A percentile compares a stretch with the other conserved stretches of the same genome.
These are phyloP conservation scores for Cladosporium cucumerinum DNA, from an alignment of 2,329 filamentous ascomycete genomes.

Conservation along the genomic window DNA sequence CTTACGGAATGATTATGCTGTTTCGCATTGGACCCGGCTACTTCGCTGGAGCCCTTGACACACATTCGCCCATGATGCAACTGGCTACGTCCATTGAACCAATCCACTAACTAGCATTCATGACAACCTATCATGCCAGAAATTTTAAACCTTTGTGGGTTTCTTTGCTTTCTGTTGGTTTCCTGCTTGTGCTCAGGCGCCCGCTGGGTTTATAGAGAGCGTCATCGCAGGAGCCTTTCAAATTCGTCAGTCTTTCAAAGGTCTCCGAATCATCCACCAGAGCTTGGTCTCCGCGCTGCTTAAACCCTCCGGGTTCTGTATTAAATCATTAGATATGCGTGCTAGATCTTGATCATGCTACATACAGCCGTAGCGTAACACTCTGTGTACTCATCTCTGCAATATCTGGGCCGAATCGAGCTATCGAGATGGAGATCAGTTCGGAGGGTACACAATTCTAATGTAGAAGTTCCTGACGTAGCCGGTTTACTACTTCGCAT, in stretches of 20 bases:
- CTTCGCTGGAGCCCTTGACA: background rate
- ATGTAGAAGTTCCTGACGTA: background rate
- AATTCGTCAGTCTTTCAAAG: background rate
- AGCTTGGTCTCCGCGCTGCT: background rate
- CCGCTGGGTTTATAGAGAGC: background rate
- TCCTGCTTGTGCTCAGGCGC: background rate
- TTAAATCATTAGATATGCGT: background rate
- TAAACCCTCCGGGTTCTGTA: background rate
- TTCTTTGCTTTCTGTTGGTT: background rate
- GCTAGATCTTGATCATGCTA: background rate
- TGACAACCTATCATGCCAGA: background rate
- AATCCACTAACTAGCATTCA: too few relatives aligned
- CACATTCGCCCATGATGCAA: background rate
- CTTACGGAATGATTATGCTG: background rate
- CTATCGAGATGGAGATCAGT: background rate
- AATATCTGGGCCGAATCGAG: background rate
- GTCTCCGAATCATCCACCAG: background rate
- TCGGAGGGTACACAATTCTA: background rate
- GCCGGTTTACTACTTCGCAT: background rate
- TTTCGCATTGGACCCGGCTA: background rate
- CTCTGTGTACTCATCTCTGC: background rate
- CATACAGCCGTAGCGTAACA: background rate
- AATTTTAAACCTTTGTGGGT: background rate
- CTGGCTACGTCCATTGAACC: background rate
- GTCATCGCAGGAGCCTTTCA: background rate